Percentiles rank a stretch among this genome's conserved stretches.
Evolutionary conservation across 2,329 filamentous ascomycete genomes (phyloP).

Genomic region (Stachybotrys chartarum): DNA sequence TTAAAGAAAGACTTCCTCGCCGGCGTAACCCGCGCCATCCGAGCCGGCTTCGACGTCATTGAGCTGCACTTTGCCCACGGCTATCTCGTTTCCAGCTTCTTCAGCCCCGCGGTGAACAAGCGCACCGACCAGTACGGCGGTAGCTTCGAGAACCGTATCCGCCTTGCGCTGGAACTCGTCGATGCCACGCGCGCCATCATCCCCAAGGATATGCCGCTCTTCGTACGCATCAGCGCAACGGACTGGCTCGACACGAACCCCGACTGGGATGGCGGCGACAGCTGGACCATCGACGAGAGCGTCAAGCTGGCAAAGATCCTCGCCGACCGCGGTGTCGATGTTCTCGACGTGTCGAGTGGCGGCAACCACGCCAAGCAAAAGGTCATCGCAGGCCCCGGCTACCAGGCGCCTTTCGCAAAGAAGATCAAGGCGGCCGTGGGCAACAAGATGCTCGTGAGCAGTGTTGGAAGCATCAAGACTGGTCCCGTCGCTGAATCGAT

Average conservation of each 20-base stretch:
- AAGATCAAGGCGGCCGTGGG: constrained; percentile 64
- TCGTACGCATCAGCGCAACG: constrained; percentile 2
- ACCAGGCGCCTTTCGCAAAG: constrained; percentile 64
- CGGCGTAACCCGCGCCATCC: constrained; percentile 47
- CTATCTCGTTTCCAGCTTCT: constrained; percentile 63
- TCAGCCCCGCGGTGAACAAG: constrained; percentile 59
- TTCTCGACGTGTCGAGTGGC: constrained; percentile 65
- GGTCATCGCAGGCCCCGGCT: constrained; percentile 51
- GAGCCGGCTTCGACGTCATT: constrained; percentile 59
- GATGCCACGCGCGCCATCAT: constrained; percentile 1
- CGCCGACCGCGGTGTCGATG: constrained; percentile 60
- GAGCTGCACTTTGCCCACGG: constrained; percentile 72
- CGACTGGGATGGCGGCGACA: constrained; percentile 38
- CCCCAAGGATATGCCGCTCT: constrained; percentile 3
- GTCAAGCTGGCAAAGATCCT: constrained; percentile 55
- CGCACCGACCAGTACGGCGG: constrained; percentile 60
- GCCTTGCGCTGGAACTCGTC: constrained; percentile 30
- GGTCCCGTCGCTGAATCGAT: constrained; percentile 39
- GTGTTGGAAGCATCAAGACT: constrained; percentile 39
- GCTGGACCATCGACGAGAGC: constrained; percentile 62
- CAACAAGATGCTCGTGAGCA: constrained; percentile 39
- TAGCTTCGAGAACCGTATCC: constrained; percentile 60
- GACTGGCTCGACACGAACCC: constrained; percentile 39
- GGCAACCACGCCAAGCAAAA: constrained; percentile 55
- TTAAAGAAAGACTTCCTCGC: constrained; percentile 55